These are phyloP conservation scores for Aspergillus sergii DNA, from an alignment of 2,329 filamentous ascomycete species.

Conservation along the genomic window DNA sequence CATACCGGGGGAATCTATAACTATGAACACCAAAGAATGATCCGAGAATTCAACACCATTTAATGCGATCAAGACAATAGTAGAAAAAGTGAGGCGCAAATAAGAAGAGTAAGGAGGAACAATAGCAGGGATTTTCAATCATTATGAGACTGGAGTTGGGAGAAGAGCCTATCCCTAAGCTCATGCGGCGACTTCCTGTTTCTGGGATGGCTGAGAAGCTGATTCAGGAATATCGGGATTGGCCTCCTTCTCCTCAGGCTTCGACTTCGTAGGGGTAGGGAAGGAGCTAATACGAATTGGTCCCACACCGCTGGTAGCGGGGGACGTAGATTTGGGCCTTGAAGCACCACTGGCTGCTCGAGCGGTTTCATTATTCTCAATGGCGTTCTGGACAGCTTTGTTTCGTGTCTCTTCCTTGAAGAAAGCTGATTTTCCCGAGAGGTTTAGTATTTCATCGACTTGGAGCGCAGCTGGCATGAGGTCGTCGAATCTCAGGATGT, in stretches of 20 bases:
- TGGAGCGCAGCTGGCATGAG: conserved; percentile 65
- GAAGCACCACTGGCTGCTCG: conserved; percentile 35
- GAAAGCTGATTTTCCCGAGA: conserved; percentile 29
- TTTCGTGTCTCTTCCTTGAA: conserved; percentile 18
- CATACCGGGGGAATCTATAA: conserved; percentile 2
- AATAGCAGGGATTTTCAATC: background rate
- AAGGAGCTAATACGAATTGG: conserved; percentile 39
- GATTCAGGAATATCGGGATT: conserved; percentile 26
- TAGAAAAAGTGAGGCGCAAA: conserved; percentile 13
- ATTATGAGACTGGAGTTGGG: background rate
- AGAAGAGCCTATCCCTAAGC: background rate
- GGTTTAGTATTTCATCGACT: conserved; percentile 62
- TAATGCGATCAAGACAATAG: conserved; percentile 16
- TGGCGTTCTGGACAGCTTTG: conserved; percentile 37
- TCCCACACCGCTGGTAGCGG: conserved; percentile 28
- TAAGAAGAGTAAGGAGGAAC: background rate
- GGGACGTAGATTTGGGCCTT: conserved; percentile 27
- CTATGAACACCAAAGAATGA: background rate
- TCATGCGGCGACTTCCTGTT: conserved; percentile 27
- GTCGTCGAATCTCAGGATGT: conserved; percentile 65
- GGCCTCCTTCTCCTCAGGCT: conserved; percentile 27
- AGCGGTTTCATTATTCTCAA: conserved; percentile 38
- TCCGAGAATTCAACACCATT: conserved; percentile 10
- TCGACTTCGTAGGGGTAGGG: conserved; percentile 27
- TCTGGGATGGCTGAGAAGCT: conserved; percentile 23